Base-by-base conservation (phyloP, 2,329 filamentous ascomycete species). In the Scleromitrula shiraiana region DNA sequence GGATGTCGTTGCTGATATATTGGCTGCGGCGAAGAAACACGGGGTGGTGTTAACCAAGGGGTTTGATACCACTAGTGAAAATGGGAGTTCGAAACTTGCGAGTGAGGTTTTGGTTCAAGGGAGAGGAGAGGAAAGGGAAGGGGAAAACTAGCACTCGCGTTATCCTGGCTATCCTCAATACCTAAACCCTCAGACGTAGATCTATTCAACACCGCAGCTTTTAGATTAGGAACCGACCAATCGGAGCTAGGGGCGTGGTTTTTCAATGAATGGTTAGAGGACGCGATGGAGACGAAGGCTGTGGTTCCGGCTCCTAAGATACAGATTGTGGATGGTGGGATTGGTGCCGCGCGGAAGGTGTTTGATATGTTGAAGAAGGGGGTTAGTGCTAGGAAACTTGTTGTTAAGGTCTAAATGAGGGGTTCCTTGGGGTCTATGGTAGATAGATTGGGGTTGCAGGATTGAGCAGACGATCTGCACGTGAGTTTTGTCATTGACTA, bases 351-450 rank as follows among this genome's bases (percentile, higher is more conserved):
- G 14, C 50, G 54, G 17, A 42, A 39, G 3, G 43, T 36, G 5
- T 46, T 52, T 19, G 53, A 58, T 30, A 30, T 17, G n/a, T 15
- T 53, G 30, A 53, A 51, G 32, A 42, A 41, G 14, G 56, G 55
- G 5, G 51, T 56, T 10, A 57, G 55, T 46, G 53, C 42, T 10
- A 56, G 36, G 48, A 56, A 55, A 27, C n/a, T 57, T 19, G 41
- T 56, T 15, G 46, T 56, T 3, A 46, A 49, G 22, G n/a, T n/a
- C n/a, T n/a, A n/a, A n/a, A n/a, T n/a, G n/a, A n/a, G n/a, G n/a
- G n/a, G n/a, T n/a, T n/a, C n/a, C n/a, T n/a, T n/a, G n/a, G n/a
- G n/a, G n/a, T n/a, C n/a, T n/a, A n/a, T n/a, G n/a, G n/a, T n/a
- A n/a, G n/a, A n/a, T n/a, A n/a, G n/a, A n/a, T n/a, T n/a, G n/a